Evolutionary conservation across 176 grass and related monocot genomes (phyloP).

Genomic region (Saccharum spontaneum): DNA sequence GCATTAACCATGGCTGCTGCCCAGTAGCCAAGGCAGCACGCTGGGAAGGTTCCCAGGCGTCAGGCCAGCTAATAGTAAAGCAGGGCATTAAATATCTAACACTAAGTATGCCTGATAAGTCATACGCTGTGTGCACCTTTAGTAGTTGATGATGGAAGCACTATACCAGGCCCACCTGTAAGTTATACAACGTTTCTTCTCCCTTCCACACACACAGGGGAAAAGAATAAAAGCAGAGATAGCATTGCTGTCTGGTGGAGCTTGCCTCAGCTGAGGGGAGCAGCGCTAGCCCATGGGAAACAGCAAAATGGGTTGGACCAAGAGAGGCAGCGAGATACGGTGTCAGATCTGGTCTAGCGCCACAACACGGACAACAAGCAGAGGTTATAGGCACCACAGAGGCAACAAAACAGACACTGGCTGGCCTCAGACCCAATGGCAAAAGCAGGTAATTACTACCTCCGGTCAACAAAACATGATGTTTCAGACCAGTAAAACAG

Average conservation of each 20-base stretch:
- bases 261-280: not conserved
- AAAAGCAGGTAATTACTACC: not conserved
- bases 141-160: not conserved
- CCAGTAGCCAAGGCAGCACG: too few relatives aligned
- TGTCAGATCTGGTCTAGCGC: not conserved
- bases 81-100: too few relatives aligned
- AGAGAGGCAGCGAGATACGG: not conserved
- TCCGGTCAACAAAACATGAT: not conserved
- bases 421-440: not conserved
- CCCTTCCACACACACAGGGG: not conserved
- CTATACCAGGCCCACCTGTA: not conserved
- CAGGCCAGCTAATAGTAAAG: too few relatives aligned
- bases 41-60: too few relatives aligned
- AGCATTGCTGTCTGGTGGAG: not conserved
- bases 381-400: not conserved
- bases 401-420: not conserved
- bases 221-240: not conserved
- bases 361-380: not conserved
- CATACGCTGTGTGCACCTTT: not conserved
- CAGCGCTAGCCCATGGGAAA: not conserved
- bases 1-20: too few relatives aligned
- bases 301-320: not conserved
- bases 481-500: not conserved
- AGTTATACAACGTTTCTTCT: not conserved
- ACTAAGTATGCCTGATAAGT: not conserved